phyloP scores from a whole-genome alignment of 331 rosid species.

The Quercus phellos region DNA sequence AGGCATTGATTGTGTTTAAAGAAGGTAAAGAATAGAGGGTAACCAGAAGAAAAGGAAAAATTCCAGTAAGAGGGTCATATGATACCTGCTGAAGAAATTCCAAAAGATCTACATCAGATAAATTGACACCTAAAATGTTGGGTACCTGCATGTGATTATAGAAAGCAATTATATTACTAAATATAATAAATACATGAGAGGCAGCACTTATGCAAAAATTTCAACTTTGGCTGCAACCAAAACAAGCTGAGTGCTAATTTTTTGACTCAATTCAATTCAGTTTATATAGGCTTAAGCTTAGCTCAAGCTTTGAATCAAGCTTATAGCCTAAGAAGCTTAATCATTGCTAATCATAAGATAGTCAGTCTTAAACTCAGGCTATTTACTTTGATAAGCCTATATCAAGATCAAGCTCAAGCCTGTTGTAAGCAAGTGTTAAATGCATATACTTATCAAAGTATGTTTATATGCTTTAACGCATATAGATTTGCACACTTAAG shows the following conservation, averaged over 20 bases:
- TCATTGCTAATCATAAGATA: background rate
- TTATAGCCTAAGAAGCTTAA: background rate
- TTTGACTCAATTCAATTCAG: background rate
- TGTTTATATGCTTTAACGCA: background rate
- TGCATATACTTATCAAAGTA: background rate
- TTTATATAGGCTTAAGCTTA: background rate
- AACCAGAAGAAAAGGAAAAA: conserved; percentile 5
- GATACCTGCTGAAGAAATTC: conserved; percentile 97
- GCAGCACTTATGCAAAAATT: conserved; percentile 2
- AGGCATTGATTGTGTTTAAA: background rate
- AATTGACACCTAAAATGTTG: conserved; percentile 77
- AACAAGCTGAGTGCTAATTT: background rate
- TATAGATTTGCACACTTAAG: background rate
- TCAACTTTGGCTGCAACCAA: background rate
- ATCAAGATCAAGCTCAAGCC: background rate
- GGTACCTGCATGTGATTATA: conserved; percentile 60
- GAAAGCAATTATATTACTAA: conserved; percentile 13
- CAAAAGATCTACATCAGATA: conserved; percentile 73
- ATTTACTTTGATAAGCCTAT: background rate
- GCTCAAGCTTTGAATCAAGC: background rate
- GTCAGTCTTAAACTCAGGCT: background rate
- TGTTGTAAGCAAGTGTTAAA: background rate
- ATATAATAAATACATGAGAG: background rate
- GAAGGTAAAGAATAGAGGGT: conserved; percentile 4
- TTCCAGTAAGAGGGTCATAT: conserved; percentile 4